Conservation (phyloP, 306 rosid species). For the Dicorynia guianensis region DNA sequence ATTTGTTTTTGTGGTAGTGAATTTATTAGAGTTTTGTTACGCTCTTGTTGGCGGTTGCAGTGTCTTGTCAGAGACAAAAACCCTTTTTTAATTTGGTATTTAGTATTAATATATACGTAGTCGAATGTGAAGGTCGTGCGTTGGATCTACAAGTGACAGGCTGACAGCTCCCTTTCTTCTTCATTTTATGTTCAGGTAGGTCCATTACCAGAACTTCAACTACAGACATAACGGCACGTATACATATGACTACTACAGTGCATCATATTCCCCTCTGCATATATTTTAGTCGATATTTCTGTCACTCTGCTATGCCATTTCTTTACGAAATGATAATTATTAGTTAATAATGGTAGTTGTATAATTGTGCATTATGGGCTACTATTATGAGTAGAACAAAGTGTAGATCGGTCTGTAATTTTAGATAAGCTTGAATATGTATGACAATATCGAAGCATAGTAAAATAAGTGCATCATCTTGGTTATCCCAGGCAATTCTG, state of each 20-base stretch:
- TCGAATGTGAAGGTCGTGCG: constrained; percentile 47
- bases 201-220: constrained; percentile 34
- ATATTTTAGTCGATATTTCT: not conserved
- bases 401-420: not conserved
- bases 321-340: not conserved
- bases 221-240: constrained; percentile 9
- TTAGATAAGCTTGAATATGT: constrained; percentile 1
- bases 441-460: not conserved
- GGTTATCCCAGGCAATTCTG: not conserved
- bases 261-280: not conserved
- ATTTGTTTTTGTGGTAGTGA: constrained; percentile 13
- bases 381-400: not conserved
- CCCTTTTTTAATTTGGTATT: constrained; percentile 3
- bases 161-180: constrained; percentile 34
- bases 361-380: not conserved
- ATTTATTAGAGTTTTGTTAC: constrained; percentile 32
- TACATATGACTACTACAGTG: constrained; percentile 7
- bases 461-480: not conserved
- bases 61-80: constrained; percentile 39
- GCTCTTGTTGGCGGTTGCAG: constrained; percentile 37
- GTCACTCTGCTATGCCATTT: not conserved
- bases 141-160: constrained; percentile 46
- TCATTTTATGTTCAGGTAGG: constrained; percentile 41
- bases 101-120: constrained; percentile 33
- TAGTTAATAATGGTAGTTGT: not conserved